Conservation (phyloP, 805 yeast genomes). For the Vanderwaltozyma tropicalis region DNA sequence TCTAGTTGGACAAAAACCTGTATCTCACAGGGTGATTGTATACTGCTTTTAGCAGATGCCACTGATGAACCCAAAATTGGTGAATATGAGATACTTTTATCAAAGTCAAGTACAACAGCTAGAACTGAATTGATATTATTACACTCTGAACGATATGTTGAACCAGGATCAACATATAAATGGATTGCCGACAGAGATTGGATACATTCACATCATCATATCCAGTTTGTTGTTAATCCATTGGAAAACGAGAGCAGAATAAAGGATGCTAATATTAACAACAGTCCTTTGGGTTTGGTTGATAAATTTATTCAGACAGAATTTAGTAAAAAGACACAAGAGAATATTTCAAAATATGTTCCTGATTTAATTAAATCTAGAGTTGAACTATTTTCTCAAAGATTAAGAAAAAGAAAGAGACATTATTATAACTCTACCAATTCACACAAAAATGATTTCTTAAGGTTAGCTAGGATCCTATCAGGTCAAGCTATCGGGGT, state of each 20-base stretch:
- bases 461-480: constrained; percentile 77
- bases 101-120: constrained; percentile 72
- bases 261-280: too few relatives aligned
- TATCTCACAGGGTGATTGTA: constrained; percentile 90
- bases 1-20: constrained; percentile 90
- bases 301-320: constrained; percentile 25
- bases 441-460: constrained; percentile 75
- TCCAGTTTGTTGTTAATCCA: constrained; percentile 42
- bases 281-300: too few relatives aligned
- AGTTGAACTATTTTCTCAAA: constrained; percentile 30
- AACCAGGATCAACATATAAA: constrained; percentile 71
- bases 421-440: constrained; percentile 24
- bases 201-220: constrained; percentile 90
- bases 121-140: constrained; percentile 76
- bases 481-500: constrained; percentile 92
- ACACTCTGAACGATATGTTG: constrained; percentile 74
- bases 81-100: constrained; percentile 69
- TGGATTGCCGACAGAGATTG: constrained; percentile 84
- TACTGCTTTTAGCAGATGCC: constrained; percentile 82
- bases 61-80: constrained; percentile 62
- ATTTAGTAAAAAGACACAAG: constrained; percentile 24
- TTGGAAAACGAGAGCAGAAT: too few relatives aligned
- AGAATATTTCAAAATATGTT: constrained; percentile 22
- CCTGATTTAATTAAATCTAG: constrained; percentile 29
- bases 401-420: constrained; percentile 19